Base-by-base conservation (phyloP, 2,329 filamentous ascomycete genomes). In the Penicillium sp. region DNA sequence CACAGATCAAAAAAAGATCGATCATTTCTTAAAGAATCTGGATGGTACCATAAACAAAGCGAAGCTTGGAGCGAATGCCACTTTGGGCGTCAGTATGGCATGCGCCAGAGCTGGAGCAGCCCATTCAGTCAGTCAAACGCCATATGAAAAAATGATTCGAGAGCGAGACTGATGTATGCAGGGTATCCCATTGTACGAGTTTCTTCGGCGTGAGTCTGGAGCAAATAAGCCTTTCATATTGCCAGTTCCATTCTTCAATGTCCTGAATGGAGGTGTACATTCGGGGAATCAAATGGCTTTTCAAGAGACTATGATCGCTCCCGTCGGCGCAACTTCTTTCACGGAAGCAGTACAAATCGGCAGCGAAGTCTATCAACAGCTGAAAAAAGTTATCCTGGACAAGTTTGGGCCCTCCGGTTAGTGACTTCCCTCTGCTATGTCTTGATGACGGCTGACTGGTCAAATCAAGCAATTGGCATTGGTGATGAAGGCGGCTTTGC, bases 161-260 rank as follows among this genome's bases (percentile, higher is more conserved):
- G 34, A 11, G 4, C 0, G 36, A 8, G 2, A 10, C 45, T 38
- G 18, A 38, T 38, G 13, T 21, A 47, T 7, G 16, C 5, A 38
- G 32, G 45, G 21, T 2, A 22, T 38, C 8, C 45, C 29, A 6
- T 13, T 47, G 6, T 47, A 38, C n/a, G 32, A 47, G 14, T 47
- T 24, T 18, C 32, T 47, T 16, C 45, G 10, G 16, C 32, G 45
- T 27, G 45, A 38, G 14, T 47, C 32, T 27, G 32, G 32, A 36
- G 21, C 10, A 3, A 38, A 47, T 11, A 38, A 3, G 5, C 45
- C 31, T 16, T 38, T 22, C 3, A 75, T 84, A 42, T 73, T 85
- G 43, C 83, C 82, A 39, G 81, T 84, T 43, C 82, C 83, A 27
- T 85, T 81, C 71, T 78, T 80, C 75, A 84, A 84, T 69, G 81